A percentile compares a stretch with the other conserved stretches of the same genome.
Evolutionary conservation across 2,329 filamentous ascomycete genomes (phyloP).

Genomic region (Talaromyces sp.): DNA sequence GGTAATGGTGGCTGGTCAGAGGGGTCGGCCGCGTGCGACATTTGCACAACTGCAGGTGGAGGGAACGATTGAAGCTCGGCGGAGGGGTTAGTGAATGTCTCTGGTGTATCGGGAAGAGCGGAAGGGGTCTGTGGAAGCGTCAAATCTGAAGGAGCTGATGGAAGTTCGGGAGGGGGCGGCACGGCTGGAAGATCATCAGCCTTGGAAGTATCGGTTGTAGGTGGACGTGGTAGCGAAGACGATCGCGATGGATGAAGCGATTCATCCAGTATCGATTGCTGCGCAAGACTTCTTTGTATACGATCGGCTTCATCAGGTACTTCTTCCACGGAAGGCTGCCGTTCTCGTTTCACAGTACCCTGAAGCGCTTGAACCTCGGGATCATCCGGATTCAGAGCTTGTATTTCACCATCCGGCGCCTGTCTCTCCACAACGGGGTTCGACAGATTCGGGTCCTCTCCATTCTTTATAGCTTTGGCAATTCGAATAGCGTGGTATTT

Average conservation of each 20-base stretch:
- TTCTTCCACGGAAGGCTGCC: constrained; percentile 60
- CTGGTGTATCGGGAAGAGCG: constrained; percentile 35
- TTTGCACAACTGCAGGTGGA: constrained; percentile 32
- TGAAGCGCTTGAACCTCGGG: constrained; percentile 61
- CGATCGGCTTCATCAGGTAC: constrained; percentile 57
- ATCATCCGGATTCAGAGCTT: constrained; percentile 60
- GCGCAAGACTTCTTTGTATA: constrained; percentile 45
- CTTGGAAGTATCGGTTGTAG: constrained; percentile 22
- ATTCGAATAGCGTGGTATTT: constrained; percentile 96
- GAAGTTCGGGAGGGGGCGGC: constrained; percentile 34
- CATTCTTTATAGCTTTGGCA: constrained; percentile 83
- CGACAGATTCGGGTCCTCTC: constrained; percentile 85
- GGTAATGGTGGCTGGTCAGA: constrained; percentile 9
- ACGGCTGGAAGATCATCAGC: constrained; percentile 24
- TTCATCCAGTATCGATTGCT: constrained; percentile 50
- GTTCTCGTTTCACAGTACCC: constrained; percentile 45
- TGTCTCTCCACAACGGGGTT: constrained; percentile 69
- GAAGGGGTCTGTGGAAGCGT: constrained; percentile 30
- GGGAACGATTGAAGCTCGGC: constrained; percentile 44
- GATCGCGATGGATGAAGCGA: constrained; percentile 52
- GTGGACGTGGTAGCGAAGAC: constrained; percentile 39
- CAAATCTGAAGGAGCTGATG: constrained; percentile 40
- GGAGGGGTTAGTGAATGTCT: constrained; percentile 22
- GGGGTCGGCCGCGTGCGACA: constrained; percentile 9
- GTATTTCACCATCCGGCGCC: constrained; percentile 46